These are phyloP conservation scores for Curvularia spicifera DNA, from an alignment of 2,329 filamentous ascomycete genomes.

Conservation along the genomic window DNA sequence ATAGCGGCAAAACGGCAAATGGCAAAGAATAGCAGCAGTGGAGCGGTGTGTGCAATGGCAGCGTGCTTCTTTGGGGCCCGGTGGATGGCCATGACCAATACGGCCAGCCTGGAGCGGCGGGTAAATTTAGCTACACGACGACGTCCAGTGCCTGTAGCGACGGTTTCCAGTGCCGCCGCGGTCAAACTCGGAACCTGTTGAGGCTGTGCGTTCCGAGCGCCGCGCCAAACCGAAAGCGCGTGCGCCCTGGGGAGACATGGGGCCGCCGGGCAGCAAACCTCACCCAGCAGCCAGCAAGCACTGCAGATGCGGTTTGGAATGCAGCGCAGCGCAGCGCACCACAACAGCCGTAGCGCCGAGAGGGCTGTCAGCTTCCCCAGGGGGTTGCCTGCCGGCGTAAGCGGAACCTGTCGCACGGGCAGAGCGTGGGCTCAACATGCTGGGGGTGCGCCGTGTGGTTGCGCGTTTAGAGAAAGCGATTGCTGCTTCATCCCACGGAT, in stretches of 20 bases:
- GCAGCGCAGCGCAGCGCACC: slow-evolving; percentile 4
- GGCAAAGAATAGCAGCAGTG: slow-evolving; percentile 9
- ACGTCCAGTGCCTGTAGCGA: slow-evolving; percentile 25
- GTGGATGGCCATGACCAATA: slow-evolving; percentile 27
- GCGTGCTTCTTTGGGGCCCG: neutral
- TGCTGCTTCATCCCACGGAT: slow-evolving; percentile 50
- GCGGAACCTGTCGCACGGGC: slow-evolving; percentile 25
- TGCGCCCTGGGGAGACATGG: slow-evolving; percentile 3
- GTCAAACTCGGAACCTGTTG: slow-evolving; percentile 42
- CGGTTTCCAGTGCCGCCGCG: slow-evolving; percentile 43
- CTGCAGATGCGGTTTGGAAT: slow-evolving; percentile 2
- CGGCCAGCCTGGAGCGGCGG: slow-evolving; percentile 20
- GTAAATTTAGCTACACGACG: slow-evolving; percentile 38
- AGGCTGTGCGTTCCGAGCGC: slow-evolving; percentile 37
- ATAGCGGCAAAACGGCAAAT: slow-evolving; percentile 10
- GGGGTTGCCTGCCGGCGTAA: slow-evolving; percentile 30
- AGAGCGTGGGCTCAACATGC: slow-evolving; percentile 25
- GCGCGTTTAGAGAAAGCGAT: slow-evolving; percentile 23
- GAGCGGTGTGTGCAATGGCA: slow-evolving; percentile 21
- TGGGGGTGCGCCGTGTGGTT: slow-evolving; percentile 15
- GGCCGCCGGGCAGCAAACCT: slow-evolving; percentile 14
- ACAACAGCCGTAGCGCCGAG: neutral
- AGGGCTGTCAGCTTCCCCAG: slow-evolving; percentile 17
- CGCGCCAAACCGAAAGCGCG: slow-evolving; percentile 33
- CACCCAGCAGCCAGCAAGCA: slow-evolving; percentile 1